A percentile compares a stretch with the other conserved stretches of the same genome.
Conservation (phyloP, 345 rosid genomes). For the Eucalyptus paniculata region DNA sequence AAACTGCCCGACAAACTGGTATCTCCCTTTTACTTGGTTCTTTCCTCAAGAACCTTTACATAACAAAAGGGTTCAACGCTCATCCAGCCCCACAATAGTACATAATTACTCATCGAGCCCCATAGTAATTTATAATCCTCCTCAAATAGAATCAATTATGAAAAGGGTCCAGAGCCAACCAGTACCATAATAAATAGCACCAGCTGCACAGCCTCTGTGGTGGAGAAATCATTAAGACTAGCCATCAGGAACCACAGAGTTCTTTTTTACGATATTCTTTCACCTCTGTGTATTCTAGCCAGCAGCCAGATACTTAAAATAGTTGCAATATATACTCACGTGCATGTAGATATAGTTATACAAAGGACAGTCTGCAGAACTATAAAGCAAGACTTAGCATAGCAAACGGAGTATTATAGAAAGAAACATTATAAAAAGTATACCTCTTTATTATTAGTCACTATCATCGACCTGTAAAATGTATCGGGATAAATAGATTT, state of each 20-base stretch:
- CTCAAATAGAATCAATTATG: not conserved
- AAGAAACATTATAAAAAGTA: not conserved
- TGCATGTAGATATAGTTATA: not conserved
- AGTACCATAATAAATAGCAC: not conserved
- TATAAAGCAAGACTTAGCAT: not conserved
- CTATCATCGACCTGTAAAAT: constrained; percentile 69
- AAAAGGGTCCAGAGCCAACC: not conserved
- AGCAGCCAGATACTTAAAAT: not conserved
- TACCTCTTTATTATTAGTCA: constrained; percentile 66
- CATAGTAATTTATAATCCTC: not conserved
- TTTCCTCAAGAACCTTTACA: not conserved
- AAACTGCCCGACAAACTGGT: not conserved
- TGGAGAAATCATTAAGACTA: not conserved
- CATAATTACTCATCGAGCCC: not conserved
- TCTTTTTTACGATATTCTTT: not conserved
- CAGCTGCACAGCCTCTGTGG: not conserved
- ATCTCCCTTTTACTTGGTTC: not conserved
- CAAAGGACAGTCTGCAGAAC: not conserved
- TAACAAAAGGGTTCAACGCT: not conserved
- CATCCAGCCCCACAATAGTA: not conserved
- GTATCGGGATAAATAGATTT: constrained; percentile 60
- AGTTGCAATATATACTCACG: not conserved
- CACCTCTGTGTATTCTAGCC: not conserved
- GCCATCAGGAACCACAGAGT: not conserved
- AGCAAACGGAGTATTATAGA: not conserved